Base-by-base conservation (phyloP, 1,284 basidiomycete species). In the Ustilago sp. region DNA sequence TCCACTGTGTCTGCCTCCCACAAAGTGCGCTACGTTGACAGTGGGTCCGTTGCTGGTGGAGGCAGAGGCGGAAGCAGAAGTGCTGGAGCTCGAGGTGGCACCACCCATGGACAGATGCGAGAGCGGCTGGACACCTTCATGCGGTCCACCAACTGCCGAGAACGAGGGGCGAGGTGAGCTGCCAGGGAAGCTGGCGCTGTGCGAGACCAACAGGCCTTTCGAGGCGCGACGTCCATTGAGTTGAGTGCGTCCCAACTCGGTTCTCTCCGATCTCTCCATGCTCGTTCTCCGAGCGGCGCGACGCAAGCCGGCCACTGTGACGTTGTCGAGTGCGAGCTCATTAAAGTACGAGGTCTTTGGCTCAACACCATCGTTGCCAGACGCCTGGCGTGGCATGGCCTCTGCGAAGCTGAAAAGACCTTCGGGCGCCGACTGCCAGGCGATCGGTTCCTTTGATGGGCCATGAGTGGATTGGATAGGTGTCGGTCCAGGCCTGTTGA, bases 231-330 rank as follows among this genome's bases (percentile, higher is more conserved):
- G 34, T 12, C 66, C 66, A 19, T 69, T 66, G 35, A 45, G 4
- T 13, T 57, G 59, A 19, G 17, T 48, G 23, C 69, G 73, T 8
- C 67, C 66, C 38, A 53, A 4, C 2, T 61, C 69, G 31, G 63
- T 52, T 3, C 52, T 61, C 28, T 58, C 66, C 23, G 63, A 63
- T 36, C 71, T 63, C 47, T 71, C 74, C 67, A 77, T 65, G 58
- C 73, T 80, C 12, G 80, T 74, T 32, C 80, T 66, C 17, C 79
- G 60, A 3, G 80, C 80, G 12, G 80, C 80, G 13, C 80, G 72
- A 23, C 80, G 71, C 36, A 82, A 54, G 8, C 79, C 79, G 1
- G 78, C 79, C 8, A 82, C 79, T 0, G 77, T 80, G 34, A 59
- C 68, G 15, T 62, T 74, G 56, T 79, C 76, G 34, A 60, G 34